Conservation (phyloP, 2,329 filamentous ascomycete species). For the Hymenoscyphus scutula region DNA sequence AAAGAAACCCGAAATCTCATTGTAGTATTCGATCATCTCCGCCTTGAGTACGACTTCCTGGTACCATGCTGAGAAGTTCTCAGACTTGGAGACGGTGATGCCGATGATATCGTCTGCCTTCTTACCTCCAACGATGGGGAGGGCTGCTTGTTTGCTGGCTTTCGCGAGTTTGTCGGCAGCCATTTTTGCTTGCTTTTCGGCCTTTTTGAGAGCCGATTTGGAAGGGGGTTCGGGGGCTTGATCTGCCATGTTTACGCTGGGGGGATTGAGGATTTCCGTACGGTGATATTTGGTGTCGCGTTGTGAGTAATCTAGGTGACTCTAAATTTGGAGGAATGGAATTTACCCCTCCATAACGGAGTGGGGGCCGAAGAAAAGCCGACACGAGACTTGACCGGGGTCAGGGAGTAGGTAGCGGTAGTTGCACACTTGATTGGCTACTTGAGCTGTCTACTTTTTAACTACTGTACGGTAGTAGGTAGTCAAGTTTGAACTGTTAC, state of each 20-base stretch:
- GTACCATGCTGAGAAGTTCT: conserved; percentile 94
- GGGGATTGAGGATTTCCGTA: neutral
- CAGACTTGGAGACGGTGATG: conserved; percentile 80
- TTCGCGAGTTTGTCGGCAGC: conserved; percentile 62
- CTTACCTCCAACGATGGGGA: conserved; percentile 56
- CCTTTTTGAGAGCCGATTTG: conserved; percentile 65
- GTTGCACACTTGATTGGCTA: neutral
- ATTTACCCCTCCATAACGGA: neutral
- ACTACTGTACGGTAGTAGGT: no score
- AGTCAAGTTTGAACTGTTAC: no score
- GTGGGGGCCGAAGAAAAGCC: neutral
- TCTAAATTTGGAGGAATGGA: conserved; percentile 2
- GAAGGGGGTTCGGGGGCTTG: conserved; percentile 43
- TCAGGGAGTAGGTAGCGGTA: neutral
- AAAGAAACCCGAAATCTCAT: conserved; percentile 93
- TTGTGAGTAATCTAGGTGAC: neutral
- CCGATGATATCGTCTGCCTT: conserved; percentile 73
- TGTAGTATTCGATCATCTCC: conserved; percentile 95
- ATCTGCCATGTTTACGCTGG: conserved; percentile 27
- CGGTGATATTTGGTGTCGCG: neutral
- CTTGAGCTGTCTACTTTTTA: neutral
- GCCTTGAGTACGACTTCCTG: conserved; percentile 96
- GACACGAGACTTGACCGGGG: neutral
- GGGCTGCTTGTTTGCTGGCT: conserved; percentile 53
- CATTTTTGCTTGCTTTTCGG: conserved; percentile 61